Evolutionary conservation across 2,329 filamentous ascomycete species (phyloP).

Genomic region (Colletotrichum liaoningense): DNA sequence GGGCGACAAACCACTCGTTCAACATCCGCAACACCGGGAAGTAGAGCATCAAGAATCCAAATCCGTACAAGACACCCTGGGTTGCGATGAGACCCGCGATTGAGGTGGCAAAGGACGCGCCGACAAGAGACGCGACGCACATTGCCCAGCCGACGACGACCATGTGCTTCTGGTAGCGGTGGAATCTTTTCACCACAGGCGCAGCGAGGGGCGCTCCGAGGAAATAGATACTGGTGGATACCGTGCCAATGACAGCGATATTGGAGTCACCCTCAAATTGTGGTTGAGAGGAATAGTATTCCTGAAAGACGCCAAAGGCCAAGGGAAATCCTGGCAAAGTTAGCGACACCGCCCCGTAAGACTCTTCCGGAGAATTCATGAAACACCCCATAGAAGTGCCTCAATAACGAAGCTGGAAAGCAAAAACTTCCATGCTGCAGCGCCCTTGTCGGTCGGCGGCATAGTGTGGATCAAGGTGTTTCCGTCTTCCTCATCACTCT

Average conservation of each 20-base stretch:
- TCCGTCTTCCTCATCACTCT: conserved; percentile 27
- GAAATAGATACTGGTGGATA: conserved; percentile 41
- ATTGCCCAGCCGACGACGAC: conserved; percentile 17
- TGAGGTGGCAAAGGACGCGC: conserved; percentile 39
- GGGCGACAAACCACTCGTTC: conserved; percentile 59
- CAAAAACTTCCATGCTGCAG: conserved; percentile 39
- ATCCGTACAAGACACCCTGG: conserved; percentile 44
- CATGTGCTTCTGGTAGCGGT: conserved; percentile 21
- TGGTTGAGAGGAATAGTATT: conserved; percentile 42
- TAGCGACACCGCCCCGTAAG: neutral
- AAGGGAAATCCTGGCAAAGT: conserved; percentile 39
- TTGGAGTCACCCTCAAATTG: conserved; percentile 39
- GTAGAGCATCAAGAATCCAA: conserved; percentile 52
- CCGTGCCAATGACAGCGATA: conserved; percentile 41
- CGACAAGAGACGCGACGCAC: conserved; percentile 15
- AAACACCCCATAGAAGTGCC: conserved; percentile 40
- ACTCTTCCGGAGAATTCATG: neutral
- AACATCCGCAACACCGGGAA: conserved; percentile 50
- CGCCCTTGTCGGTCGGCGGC: conserved; percentile 36
- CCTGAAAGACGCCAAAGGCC: conserved; percentile 44
- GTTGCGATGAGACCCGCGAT: conserved; percentile 41
- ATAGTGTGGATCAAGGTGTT: conserved; percentile 36
- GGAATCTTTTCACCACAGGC: conserved; percentile 39
- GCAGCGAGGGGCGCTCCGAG: conserved; percentile 42
- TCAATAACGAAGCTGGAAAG: conserved; percentile 40